Conservation (phyloP, 768 basidiomycete genomes). For the Termitomyces sp. region DNA sequence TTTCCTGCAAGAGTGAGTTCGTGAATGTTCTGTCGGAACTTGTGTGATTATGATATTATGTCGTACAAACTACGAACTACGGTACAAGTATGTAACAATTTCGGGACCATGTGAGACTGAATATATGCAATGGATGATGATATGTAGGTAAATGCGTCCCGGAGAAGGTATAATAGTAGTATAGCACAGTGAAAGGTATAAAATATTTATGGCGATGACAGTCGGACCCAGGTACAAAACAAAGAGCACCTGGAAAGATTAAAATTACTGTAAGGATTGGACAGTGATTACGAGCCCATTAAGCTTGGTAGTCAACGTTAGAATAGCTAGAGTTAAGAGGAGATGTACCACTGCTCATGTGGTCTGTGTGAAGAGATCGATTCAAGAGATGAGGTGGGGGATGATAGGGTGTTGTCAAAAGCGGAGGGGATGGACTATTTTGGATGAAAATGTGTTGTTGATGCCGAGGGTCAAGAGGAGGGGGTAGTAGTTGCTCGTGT, state of each 20-base stretch:
- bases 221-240: background rate
- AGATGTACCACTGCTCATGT: slow-evolving; percentile 6
- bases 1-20: too few relatives aligned
- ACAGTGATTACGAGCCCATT: background rate
- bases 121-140: slow-evolving; percentile 2
- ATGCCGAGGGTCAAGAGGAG: background rate
- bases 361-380: background rate
- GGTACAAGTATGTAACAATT: slow-evolving; percentile 13
- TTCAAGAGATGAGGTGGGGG: slow-evolving; percentile 15
- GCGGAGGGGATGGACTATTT: slow-evolving; percentile 18
- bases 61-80: slow-evolving; percentile 4
- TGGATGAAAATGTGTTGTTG: slow-evolving; percentile 11
- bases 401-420: slow-evolving; percentile 23
- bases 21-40: too few relatives aligned
- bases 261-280: slow-evolving; percentile 1
- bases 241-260: background rate
- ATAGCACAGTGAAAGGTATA: background rate
- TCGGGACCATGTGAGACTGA: background rate
- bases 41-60: slow-evolving; percentile 19
- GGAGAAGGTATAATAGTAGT: background rate
- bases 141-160: slow-evolving; percentile 2
- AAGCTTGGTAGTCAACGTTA: background rate
- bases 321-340: slow-evolving; percentile 14
- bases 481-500: background rate
- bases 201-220: background rate